Percentiles rank a stretch among this genome's conserved stretches.
These are phyloP conservation scores for Avena insularis DNA, from an alignment of 176 grass and related monocot species.

Conservation along the genomic window DNA sequence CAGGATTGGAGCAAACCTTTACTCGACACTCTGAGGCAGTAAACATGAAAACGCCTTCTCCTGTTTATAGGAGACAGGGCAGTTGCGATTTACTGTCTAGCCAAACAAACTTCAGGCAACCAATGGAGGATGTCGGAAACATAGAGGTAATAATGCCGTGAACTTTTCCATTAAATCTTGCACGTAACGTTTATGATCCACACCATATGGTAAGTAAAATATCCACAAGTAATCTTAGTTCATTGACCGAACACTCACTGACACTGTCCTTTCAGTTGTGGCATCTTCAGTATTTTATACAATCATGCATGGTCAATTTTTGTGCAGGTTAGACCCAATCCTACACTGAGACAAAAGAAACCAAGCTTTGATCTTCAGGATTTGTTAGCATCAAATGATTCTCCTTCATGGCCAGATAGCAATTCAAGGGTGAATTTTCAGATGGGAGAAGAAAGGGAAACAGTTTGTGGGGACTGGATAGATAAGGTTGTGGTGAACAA, in stretches of 20 bases:
- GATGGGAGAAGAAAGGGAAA: constrained; percentile 81
- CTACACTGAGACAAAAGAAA: constrained; percentile 80
- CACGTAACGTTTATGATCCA: constrained; percentile 12
- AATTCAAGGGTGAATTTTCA: constrained; percentile 77
- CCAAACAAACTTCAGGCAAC: constrained; percentile 77
- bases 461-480: constrained; percentile 75
- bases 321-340: constrained; percentile 66
- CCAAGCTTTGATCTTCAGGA: constrained; percentile 93
- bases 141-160: constrained; percentile 75
- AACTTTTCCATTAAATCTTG: constrained; percentile 33
- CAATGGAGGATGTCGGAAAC: constrained; percentile 98
- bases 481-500: constrained; percentile 97
- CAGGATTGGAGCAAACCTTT: constrained; percentile 62
- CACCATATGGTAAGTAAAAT: constrained; percentile 7
- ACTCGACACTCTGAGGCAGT: constrained; percentile 55
- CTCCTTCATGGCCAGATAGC: constrained; percentile 74
- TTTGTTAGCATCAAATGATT: constrained; percentile 75
- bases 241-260: constrained; percentile 1
- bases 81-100: constrained; percentile 65
- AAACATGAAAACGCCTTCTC: constrained; percentile 61
- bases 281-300: constrained; percentile 22
- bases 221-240: constrained; percentile 3
- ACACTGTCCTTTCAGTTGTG: constrained; percentile 15
- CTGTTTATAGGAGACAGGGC: constrained; percentile 55
- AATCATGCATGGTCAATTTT: constrained; percentile 18